phyloP scores from a whole-genome alignment of 2,329 filamentous ascomycete genomes.

The Microcyclospora pomicola region DNA sequence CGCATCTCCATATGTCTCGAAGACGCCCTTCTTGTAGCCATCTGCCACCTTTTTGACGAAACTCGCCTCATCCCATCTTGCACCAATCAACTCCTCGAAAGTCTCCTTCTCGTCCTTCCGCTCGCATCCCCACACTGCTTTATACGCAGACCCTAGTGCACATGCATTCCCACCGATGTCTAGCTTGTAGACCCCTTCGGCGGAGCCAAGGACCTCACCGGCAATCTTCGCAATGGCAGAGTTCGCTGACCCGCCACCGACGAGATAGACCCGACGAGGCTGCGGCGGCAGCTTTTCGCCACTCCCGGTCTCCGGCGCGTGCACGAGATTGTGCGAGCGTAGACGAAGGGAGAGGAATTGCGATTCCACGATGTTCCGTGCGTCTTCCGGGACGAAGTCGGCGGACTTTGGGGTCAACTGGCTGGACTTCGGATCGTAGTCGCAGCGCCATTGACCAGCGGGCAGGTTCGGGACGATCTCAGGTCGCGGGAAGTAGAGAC shows the following conservation, averaged over 20 bases:
- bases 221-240: slow-evolving; percentile 73
- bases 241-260: slow-evolving; percentile 84
- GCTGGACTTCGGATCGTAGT: slow-evolving; percentile 37
- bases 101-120: slow-evolving; percentile 39
- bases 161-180: slow-evolving; percentile 94
- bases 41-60: slow-evolving; percentile 72
- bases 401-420: slow-evolving; percentile 25
- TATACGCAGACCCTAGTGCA: slow-evolving; percentile 85
- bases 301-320: slow-evolving; percentile 24
- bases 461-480: slow-evolving; percentile 90
- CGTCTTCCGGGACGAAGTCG: slow-evolving; percentile 48
- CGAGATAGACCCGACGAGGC: slow-evolving; percentile 80
- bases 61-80: slow-evolving; percentile 71
- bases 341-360: slow-evolving; percentile 85
- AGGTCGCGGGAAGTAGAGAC: slow-evolving; percentile 86
- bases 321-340: slow-evolving; percentile 63
- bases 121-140: slow-evolving; percentile 86
- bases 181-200: slow-evolving; percentile 81
- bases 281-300: slow-evolving; percentile 55
- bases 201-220: slow-evolving; percentile 76
- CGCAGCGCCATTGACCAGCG: slow-evolving; percentile 77
- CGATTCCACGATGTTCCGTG: slow-evolving; percentile 81
- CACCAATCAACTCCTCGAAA: slow-evolving; percentile 78
- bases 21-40: slow-evolving; percentile 63
- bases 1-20: slow-evolving; percentile 63